These are phyloP conservation scores for Globisporangium camurandrum DNA, from an alignment of 352 stramenopile genomes.

Conservation along the genomic window DNA sequence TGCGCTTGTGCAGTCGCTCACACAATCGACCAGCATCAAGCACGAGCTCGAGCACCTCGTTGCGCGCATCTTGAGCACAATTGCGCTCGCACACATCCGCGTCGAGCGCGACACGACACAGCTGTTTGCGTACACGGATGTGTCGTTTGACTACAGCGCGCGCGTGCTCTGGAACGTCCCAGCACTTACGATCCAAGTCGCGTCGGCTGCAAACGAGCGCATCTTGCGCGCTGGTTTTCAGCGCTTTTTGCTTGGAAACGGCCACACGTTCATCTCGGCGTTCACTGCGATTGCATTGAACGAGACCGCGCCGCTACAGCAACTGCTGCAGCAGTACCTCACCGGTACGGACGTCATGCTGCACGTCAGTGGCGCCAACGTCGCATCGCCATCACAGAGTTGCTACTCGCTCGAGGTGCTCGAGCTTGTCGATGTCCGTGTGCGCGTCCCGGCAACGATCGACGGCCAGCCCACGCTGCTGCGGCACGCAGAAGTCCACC, in stretches of 20 bases:
- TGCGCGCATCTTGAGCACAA: conserved; percentile 59
- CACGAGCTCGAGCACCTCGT: conserved; percentile 48
- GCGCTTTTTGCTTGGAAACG: conserved; percentile 54
- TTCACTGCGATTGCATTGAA: conserved; percentile 63
- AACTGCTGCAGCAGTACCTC: conserved; percentile 69
- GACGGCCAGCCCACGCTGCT: conserved; percentile 64
- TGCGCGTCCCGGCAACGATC: conserved; percentile 61
- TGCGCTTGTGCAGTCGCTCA: neutral
- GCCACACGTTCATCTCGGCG: conserved; percentile 73
- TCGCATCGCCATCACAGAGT: conserved; percentile 16
- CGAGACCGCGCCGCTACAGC: conserved; percentile 51
- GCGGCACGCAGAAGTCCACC: conserved; percentile 47
- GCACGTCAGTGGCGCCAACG: conserved; percentile 48
- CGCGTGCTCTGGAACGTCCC: conserved; percentile 70
- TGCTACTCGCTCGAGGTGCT: conserved; percentile 72
- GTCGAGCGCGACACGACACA: conserved; percentile 43
- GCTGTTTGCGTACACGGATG: conserved; percentile 77
- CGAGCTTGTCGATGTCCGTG: conserved; percentile 46
- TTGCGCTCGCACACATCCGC: conserved; percentile 65
- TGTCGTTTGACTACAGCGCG: conserved; percentile 61
- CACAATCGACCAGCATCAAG: conserved; percentile 25
- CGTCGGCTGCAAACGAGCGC: conserved; percentile 23
- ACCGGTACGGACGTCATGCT: conserved; percentile 48
- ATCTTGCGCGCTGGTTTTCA: conserved; percentile 67
- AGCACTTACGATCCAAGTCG: conserved; percentile 48